Conservation (phyloP, 371 early-diverging fungal genomes). For the Mortierella sp. region DNA sequence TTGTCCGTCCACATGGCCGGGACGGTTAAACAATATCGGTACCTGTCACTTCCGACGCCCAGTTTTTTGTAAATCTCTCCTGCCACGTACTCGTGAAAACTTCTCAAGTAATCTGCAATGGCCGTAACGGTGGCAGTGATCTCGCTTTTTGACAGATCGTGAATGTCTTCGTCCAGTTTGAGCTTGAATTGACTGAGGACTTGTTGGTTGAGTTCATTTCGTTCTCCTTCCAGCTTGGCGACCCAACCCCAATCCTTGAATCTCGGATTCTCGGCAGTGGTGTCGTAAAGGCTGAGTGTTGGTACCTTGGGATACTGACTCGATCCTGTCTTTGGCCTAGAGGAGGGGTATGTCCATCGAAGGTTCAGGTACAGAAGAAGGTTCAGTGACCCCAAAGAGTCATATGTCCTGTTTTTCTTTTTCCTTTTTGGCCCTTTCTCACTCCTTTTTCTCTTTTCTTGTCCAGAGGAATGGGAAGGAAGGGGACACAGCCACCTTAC, state of each 20-base stretch:
- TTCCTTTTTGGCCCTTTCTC: no score
- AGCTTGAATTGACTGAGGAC: slow-evolving; percentile 68
- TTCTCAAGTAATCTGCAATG: slow-evolving; percentile 61
- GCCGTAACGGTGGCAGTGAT: slow-evolving; percentile 58
- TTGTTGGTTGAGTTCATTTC: slow-evolving; percentile 51
- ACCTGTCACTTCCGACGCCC: slow-evolving; percentile 59
- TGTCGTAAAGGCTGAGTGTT: slow-evolving; percentile 57
- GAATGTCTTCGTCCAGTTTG: slow-evolving; percentile 62
- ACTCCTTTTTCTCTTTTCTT: no score
- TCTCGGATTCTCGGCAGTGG: slow-evolving; percentile 42
- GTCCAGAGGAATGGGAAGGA: background rate
- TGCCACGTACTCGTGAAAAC: slow-evolving; percentile 60
- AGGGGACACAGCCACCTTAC: slow-evolving; percentile 32
- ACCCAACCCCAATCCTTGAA: slow-evolving; percentile 68
- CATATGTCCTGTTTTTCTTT: no score
- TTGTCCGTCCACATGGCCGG: slow-evolving; percentile 65
- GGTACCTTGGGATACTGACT: slow-evolving; percentile 67
- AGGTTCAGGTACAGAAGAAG: no score
- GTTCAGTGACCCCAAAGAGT: no score
- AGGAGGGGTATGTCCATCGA: no score
- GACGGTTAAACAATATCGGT: slow-evolving; percentile 63
- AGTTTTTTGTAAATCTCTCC: slow-evolving; percentile 58
- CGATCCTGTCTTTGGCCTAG: slow-evolving; percentile 61
- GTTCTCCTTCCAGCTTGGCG: slow-evolving; percentile 64
- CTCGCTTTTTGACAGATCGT: slow-evolving; percentile 56